Conservation (phyloP, 331 rosid genomes). For the Arachis monticola region DNA sequence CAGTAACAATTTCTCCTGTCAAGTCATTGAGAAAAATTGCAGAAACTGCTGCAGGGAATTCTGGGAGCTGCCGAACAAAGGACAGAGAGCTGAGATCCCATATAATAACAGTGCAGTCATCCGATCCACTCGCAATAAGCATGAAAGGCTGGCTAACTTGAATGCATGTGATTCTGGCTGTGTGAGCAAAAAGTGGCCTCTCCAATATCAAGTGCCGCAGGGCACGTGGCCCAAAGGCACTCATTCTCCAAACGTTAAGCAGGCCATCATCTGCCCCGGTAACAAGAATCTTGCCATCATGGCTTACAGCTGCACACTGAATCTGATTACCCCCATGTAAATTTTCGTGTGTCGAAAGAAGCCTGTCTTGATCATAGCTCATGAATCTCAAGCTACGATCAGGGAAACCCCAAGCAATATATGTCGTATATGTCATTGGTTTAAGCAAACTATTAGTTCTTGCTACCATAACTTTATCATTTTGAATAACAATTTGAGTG, state of each 20-base stretch:
- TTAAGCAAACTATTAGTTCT: constrained; percentile 79
- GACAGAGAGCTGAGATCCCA: constrained; percentile 98
- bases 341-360: constrained; percentile 94
- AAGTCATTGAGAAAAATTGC: constrained; percentile 90
- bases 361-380: constrained; percentile 92
- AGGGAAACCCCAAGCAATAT: constrained; percentile 97
- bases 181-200: constrained; percentile 88
- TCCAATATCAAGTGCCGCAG: constrained; percentile 74
- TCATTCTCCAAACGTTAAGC: constrained; percentile 91
- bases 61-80: constrained; percentile 95
- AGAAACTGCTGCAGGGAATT: constrained; percentile 87
- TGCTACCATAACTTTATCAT: constrained; percentile 83
- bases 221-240: constrained; percentile 69
- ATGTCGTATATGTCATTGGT: constrained; percentile 90
- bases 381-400: constrained; percentile 94
- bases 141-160: constrained; percentile 97
- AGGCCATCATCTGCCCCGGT: constrained; percentile 98
- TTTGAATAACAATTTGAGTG: constrained; percentile 77
- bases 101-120: constrained; percentile 93
- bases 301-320: constrained; percentile 83
- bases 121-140: constrained; percentile 96
- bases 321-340: constrained; percentile 93
- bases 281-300: constrained; percentile 88
- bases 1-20: constrained; percentile 93
- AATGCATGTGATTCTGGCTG: constrained; percentile 85